Evolutionary conservation across 305 asterid species (phyloP).

Genomic region (Fraxinus greggii): DNA sequence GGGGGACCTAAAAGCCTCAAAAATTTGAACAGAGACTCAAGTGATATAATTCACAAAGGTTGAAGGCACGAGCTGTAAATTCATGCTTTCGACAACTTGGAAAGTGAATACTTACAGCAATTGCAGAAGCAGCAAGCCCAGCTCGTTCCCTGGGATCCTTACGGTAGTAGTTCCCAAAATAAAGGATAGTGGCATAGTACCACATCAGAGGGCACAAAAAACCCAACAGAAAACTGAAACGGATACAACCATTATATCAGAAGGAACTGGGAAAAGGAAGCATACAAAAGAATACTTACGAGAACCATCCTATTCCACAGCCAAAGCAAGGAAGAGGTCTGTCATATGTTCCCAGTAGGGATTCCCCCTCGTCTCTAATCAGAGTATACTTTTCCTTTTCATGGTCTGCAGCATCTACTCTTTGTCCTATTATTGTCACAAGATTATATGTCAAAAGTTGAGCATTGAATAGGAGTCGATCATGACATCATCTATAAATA

Average conservation of each 20-base stretch:
- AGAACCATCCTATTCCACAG: constrained; percentile 97
- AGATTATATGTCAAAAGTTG: neutral
- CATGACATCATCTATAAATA: neutral
- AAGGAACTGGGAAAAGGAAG: neutral
- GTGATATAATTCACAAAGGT: neutral
- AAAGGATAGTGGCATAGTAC: constrained; percentile 89
- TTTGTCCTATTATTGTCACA: neutral
- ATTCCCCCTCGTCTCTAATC: constrained; percentile 68
- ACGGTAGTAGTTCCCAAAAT: constrained; percentile 81
- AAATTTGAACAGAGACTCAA: neutral
- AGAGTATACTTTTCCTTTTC: constrained; percentile 59
- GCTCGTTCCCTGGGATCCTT: constrained; percentile 98
- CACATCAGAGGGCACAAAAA: constrained; percentile 85
- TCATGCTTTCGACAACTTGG: neutral
- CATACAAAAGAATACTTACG: constrained; percentile 33
- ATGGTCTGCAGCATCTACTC: constrained; percentile 36
- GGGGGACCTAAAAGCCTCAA: neutral
- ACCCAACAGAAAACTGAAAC: constrained; percentile 72
- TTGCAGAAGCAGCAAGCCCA: constrained; percentile 98
- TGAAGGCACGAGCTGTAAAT: neutral
- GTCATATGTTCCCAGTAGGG: constrained; percentile 73
- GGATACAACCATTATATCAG: neutral
- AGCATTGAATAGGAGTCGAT: neutral
- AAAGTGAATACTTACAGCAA: constrained; percentile 64
- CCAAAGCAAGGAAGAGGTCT: constrained; percentile 98